These are phyloP conservation scores for Paecilomyces niveus DNA, from an alignment of 2,329 filamentous ascomycete species.

Conservation along the genomic window DNA sequence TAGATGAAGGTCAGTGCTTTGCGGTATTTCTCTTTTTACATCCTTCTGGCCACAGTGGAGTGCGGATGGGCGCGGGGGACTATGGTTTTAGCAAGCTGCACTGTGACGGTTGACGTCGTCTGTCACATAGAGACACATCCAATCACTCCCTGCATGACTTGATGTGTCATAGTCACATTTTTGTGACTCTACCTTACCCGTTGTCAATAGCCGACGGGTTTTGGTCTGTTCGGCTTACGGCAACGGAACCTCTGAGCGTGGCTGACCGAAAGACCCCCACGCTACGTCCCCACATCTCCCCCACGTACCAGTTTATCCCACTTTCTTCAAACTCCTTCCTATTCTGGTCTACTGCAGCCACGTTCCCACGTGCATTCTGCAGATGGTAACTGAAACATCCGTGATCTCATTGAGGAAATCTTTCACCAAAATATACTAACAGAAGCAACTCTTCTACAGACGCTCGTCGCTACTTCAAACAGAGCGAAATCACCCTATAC, in stretches of 20 bases:
- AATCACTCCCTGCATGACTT: neutral
- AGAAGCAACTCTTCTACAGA: conserved; percentile 47
- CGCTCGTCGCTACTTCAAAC: conserved; percentile 95
- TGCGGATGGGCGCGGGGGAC: too few relatives aligned
- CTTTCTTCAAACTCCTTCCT: neutral
- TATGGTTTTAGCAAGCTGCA: neutral
- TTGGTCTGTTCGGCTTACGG: conserved; percentile 15
- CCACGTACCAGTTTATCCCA: neutral
- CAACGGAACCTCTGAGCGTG: neutral
- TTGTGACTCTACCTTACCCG: too few relatives aligned
- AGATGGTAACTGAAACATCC: neutral
- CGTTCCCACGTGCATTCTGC: neutral
- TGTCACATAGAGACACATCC: neutral
- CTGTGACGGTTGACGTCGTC: neutral
- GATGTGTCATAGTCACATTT: neutral
- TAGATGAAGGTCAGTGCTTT: conserved; percentile 69
- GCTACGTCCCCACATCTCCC: neutral
- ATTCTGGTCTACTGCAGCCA: neutral
- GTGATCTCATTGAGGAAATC: neutral
- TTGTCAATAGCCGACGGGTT: conserved; percentile 30
- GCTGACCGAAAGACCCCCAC: neutral
- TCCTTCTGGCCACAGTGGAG: neutral
- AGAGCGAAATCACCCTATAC: conserved; percentile 96
- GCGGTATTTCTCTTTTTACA: neutral
- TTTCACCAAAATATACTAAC: conserved; percentile 10